Evolutionary conservation across 257 asterid species (phyloP), one percentile per base, ranked within the genome.

Genomic region (Capsicum baccatum): DNA sequence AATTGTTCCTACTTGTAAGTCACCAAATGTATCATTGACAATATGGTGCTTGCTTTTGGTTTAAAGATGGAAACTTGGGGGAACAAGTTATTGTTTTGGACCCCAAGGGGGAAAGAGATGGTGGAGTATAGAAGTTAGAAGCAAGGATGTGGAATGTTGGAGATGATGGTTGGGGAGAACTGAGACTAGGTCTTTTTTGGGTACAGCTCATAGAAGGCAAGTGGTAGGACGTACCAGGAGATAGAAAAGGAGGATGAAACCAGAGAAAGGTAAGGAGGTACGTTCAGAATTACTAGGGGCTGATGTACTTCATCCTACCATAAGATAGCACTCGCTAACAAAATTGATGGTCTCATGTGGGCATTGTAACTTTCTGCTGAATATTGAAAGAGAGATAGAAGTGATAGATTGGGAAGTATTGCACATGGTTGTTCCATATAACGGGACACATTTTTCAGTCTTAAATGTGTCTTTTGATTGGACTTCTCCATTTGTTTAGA

Each of bases 41-140:
- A 48, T 21, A 74, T 74, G 59, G 44, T 12, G 6, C 80, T 74
- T 74, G 57, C 80, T 12, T 74, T 73, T 48, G 42, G 19, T 74
- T 73, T 19, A 74, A 19, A 48, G 60, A 74, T 74, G 62, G 62
- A 74, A 74, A 74, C 59, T 48, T 50, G 60, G 8, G 80, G 60
- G 80, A 26, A 21, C 48, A 12, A 48, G 80, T 19, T 50, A 60
- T 19, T 50, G 42, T 12, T 50, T 50, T 26, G 80, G 80, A 50
- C 3, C 6, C 60, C 44, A 74, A 50, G 0, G 80, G 60, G 21
- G 21, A 1, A 74, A 12, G 42, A 48, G 59, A 74, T 50, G 1
- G 60, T 6, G 62, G 8, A 74, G 10, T 3, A 1, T 7, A 1
- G 68, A 62, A 62, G 37, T 62, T 62, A 59, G 66, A 59, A n/a